These are phyloP conservation scores for Agaricus sinodeliciosus DNA, from an alignment of 768 basidiomycete genomes.

Conservation along the genomic window DNA sequence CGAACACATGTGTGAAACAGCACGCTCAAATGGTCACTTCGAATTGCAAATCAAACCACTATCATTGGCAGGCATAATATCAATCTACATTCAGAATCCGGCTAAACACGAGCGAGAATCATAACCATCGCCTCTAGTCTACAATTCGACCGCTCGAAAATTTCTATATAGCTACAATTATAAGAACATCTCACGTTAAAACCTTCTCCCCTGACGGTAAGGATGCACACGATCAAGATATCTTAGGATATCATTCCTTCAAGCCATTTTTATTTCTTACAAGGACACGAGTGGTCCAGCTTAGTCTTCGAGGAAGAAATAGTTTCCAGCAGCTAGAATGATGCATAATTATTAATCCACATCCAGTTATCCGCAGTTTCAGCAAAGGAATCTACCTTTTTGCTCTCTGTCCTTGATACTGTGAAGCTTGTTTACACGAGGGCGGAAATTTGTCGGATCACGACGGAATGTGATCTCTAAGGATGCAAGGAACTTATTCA, in stretches of 20 bases:
- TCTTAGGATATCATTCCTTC: not conserved
- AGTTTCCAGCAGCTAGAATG: slow-evolving; percentile 64
- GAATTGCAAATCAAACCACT: too few species aligned
- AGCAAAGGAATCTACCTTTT: slow-evolving; percentile 46
- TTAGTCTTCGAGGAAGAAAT: slow-evolving; percentile 89
- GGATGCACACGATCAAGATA: not conserved
- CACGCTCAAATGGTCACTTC: too few species aligned
- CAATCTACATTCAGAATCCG: too few species aligned
- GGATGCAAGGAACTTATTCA: slow-evolving; percentile 96
- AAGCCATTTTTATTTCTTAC: not conserved
- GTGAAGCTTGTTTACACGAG: slow-evolving; percentile 80
- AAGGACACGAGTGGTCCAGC: not conserved
- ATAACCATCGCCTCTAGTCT: not conserved
- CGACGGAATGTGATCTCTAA: slow-evolving; percentile 97
- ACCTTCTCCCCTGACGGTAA: not conserved
- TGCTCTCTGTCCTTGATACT: slow-evolving; percentile 88
- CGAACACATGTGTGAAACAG: too few species aligned
- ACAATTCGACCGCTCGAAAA: not conserved
- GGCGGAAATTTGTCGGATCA: slow-evolving; percentile 92
- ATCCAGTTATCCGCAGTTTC: not conserved
- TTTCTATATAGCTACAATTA: slow-evolving; percentile 3
- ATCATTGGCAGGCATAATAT: too few species aligned
- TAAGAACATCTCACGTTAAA: not conserved
- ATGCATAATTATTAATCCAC: not conserved
- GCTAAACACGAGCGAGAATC: not conserved